These are phyloP conservation scores for Porpolomopsis calyptriformis DNA, from an alignment of 768 basidiomycete genomes.

Conservation along the genomic window DNA sequence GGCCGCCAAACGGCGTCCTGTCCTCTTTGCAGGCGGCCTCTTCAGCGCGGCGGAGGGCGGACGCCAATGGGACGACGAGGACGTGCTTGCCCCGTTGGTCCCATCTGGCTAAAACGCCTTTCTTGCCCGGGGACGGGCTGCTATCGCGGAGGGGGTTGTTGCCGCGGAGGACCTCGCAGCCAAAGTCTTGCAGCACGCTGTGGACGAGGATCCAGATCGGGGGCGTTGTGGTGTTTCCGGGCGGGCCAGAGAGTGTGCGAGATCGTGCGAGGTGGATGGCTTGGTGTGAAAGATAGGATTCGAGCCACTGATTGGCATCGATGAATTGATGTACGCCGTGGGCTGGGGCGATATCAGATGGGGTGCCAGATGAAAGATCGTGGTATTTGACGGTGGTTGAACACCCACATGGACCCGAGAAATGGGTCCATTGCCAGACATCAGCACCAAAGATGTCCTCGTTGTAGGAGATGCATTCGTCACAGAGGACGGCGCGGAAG, in stretches of 20 bases:
- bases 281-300: slow-evolving; percentile 34
- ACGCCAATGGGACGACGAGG: slow-evolving; percentile 11
- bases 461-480: slow-evolving; percentile 41
- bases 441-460: slow-evolving; percentile 43
- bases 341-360: not conserved
- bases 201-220: slow-evolving; percentile 36
- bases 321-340: slow-evolving; percentile 22
- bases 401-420: slow-evolving; percentile 41
- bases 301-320: slow-evolving; percentile 37
- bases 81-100: slow-evolving; percentile 11
- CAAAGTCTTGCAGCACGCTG: slow-evolving; percentile 31
- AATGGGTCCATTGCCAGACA: slow-evolving; percentile 45
- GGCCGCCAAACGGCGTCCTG: slow-evolving; percentile 3
- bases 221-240: slow-evolving; percentile 11
- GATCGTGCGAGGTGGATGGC: slow-evolving; percentile 19
- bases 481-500: slow-evolving; percentile 33
- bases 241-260: slow-evolving; percentile 9
- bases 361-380: not conserved
- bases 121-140: not conserved
- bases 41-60: slow-evolving; percentile 8
- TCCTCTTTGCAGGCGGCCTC: not conserved
- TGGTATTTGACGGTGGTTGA: not conserved
- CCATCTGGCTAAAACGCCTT: slow-evolving; percentile 9
- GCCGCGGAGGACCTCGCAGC: slow-evolving; percentile 27
- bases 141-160: not conserved